Base-by-base conservation (phyloP, 140 eudicot genomes). In the Stevia rebaudiana region DNA sequence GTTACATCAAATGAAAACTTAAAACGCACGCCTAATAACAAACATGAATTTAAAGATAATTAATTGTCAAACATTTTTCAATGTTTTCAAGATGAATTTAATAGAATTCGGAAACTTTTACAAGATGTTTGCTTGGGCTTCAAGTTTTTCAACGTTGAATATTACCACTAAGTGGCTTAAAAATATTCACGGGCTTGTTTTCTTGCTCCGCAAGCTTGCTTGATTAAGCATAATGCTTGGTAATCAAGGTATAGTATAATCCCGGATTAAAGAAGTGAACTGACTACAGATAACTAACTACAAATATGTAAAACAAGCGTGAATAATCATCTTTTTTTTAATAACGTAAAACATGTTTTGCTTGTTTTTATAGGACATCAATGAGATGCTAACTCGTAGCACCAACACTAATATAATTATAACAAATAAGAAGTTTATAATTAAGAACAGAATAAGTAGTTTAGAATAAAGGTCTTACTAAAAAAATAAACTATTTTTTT, bases 171-270 rank as follows among this genome's bases (percentile, higher is more conserved):
- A 3, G 11, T 0, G 0, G 4, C 10, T 5, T 7, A 15, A 11
- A 65, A 50, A 21, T 46, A 59, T 70, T 46, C n/a, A 19, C 46
- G 21, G 19, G 5, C 12, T 4, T 58, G 4, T 21, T 50, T 67
- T 41, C 73, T 68, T 68, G 56, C 19, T 54, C 55, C 15, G 7
- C 53, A 54, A 68, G 73, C n/a, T 67, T 41, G 17, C 18, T 53
- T 50, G 49, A 19, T 13, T 11, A 66, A 31, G 30, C 44, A 64
- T 15, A 43, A 3, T 25, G 30, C 28, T 46, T 25, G 57, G 52
- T 39, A 39, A 39, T n/a, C n/a, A n/a, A n/a, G n/a, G n/a, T n/a
- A n/a, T n/a, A n/a, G n/a, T 59, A 59, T 24, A 2, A 0, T 50
- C 30, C 30, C 15, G 12, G 11, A 28, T 0, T 57, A 33, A 31